Evolutionary conservation across 306 rosid species (phyloP).

Genomic region (Prunus persica): DNA sequence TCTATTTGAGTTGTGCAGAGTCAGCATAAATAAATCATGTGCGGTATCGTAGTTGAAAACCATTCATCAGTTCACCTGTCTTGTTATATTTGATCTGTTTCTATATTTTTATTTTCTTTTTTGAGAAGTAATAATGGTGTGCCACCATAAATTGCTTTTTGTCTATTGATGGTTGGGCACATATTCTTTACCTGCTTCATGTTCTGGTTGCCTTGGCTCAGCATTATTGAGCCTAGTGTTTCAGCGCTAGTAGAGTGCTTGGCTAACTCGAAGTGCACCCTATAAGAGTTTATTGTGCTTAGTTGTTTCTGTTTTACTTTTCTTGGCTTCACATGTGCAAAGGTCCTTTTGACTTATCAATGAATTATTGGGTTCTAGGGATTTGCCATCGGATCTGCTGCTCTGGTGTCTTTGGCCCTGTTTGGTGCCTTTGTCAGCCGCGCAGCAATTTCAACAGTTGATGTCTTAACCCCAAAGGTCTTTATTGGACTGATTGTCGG

Average conservation of each 20-base stretch:
- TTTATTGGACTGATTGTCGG: constrained; percentile 73
- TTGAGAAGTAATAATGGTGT: background rate
- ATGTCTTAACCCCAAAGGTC: constrained; percentile 84
- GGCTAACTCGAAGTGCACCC: background rate
- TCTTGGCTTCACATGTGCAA: background rate
- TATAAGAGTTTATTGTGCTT: background rate
- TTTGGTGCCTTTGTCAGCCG: constrained; percentile 81
- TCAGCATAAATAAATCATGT: too few relatives aligned
- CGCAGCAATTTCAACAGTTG: constrained; percentile 62
- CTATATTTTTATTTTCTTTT: background rate
- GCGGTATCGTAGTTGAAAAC: background rate
- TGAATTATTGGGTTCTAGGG: constrained; percentile 38
- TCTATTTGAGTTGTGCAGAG: background rate
- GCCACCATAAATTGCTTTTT: too few relatives aligned
- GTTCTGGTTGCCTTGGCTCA: background rate
- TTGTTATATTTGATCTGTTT: background rate
- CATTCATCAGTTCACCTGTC: background rate
- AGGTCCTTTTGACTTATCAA: background rate
- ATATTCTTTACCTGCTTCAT: background rate
- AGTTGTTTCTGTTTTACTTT: background rate
- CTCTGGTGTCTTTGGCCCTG: constrained; percentile 68
- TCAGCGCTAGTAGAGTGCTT: background rate
- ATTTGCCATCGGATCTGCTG: constrained; percentile 80
- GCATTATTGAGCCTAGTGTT: background rate
- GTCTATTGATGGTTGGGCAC: background rate